Percentiles rank a stretch among this genome's conserved stretches.
These are phyloP conservation scores for Xanthoparmelia taractica DNA, from an alignment of 495 filamentous ascomycete genomes.

Conservation along the genomic window DNA sequence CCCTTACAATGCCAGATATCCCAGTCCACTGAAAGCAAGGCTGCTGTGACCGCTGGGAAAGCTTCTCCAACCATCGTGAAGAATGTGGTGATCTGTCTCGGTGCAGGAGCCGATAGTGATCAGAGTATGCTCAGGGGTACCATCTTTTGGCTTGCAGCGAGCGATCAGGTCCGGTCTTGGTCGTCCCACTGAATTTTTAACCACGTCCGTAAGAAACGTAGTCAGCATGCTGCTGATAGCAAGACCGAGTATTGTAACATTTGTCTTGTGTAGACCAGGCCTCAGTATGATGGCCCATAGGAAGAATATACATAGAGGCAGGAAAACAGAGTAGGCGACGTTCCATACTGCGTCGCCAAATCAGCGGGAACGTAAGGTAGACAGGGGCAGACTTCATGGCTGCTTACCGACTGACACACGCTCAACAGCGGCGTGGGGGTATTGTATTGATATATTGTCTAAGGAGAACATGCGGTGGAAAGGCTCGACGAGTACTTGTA, in stretches of 20 bases:
- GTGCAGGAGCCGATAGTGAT: slow-evolving; percentile 76
- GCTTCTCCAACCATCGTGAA: slow-evolving; percentile 89
- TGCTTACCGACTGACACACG: slow-evolving; percentile 69
- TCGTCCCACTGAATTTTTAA: slow-evolving; percentile 87
- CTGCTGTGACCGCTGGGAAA: slow-evolving; percentile 87
- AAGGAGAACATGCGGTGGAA: slow-evolving; percentile 77
- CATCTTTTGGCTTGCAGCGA: slow-evolving; percentile 67
- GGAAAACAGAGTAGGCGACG: slow-evolving; percentile 63
- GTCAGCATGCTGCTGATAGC: slow-evolving; percentile 69
- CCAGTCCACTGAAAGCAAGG: slow-evolving; percentile 79
- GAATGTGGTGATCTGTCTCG: slow-evolving; percentile 60
- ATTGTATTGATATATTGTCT: slow-evolving; percentile 74
- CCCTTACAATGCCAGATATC: slow-evolving; percentile 61
- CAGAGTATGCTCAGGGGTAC: slow-evolving; percentile 57
- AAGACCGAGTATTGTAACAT: slow-evolving; percentile 77
- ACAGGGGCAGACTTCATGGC: background rate
- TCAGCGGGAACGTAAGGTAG: slow-evolving; percentile 17
- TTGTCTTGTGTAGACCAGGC: slow-evolving; percentile 66
- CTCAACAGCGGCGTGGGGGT: slow-evolving; percentile 77
- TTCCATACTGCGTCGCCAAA: slow-evolving; percentile 50
- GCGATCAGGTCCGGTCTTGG: slow-evolving; percentile 85
- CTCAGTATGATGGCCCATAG: slow-evolving; percentile 54
- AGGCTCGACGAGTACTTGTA: slow-evolving; percentile 65
- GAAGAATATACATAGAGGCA: slow-evolving; percentile 60
- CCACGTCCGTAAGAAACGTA: slow-evolving; percentile 74